Base-by-base conservation (phyloP, 2,329 filamentous ascomycete species). In the Fusarium sp. region DNA sequence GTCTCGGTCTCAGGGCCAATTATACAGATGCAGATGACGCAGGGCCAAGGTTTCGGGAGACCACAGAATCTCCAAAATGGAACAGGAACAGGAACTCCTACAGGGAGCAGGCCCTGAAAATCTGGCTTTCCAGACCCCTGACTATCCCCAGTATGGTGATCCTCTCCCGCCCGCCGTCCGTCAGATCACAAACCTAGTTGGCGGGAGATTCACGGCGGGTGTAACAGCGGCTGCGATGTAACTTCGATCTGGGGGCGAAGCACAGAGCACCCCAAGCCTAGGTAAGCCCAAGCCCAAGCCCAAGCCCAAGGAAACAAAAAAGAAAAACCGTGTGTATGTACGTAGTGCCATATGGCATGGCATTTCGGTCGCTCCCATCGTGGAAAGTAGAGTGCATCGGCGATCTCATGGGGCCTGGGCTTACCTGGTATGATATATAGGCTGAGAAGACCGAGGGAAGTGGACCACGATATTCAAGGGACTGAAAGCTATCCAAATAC, bases 181-280 rank as follows among this genome's bases (percentile, higher is more conserved):
- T 47, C 60, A 48, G 54, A 63, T 63, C 34, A 59, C 34, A 55
- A 55, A 41, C 51, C 51, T 55, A 55, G 57, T 34, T 39, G 22
- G 45, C 67, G 65, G 65, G 71, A 74, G 62, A 74, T 74, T 74
- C 71, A 58, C 55, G 42, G 32, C 68, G 59, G 67, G 56, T 73
- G 70, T 56, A 66, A 72, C 70, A 47, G 34, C 50, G 64, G 68
- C 69, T 72, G 72, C 72, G 60, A 68, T 74, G 72, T 69, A 74
- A 74, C 72, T 54, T 66, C 59, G 72, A 74, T 74, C 68, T 50
- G 59, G 51, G 59, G 51, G 38, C n/a, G 18, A 32, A 38, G 50
- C 50, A 52, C 50, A 52, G 50, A 63, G 42, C 71, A 60, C 50
- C 41, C 45, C 45, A 36, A 36, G 34, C 32, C 32, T 32, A 32